Evolutionary conservation across 2,329 filamentous ascomycete genomes (phyloP).

Genomic region (Fusarium equiseti): DNA sequence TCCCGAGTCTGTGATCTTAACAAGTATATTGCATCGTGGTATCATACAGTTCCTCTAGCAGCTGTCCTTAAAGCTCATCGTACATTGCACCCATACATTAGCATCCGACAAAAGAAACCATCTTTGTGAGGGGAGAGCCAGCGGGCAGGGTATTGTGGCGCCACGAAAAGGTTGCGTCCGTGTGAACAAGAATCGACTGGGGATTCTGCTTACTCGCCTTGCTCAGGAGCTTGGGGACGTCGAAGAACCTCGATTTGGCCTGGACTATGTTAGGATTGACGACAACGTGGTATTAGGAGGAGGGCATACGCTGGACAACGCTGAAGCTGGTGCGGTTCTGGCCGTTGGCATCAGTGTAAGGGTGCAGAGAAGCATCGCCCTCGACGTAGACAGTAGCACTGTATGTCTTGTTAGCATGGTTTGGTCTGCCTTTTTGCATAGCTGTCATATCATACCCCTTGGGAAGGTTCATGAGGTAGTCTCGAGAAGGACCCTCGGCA

Average conservation of each 20-base stretch:
- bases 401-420: slow-evolving; percentile 31
- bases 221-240: slow-evolving; percentile 52
- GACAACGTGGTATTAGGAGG: neutral
- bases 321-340: slow-evolving; percentile 73
- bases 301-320: slow-evolving; percentile 82
- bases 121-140: slow-evolving; percentile 39
- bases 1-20: slow-evolving; percentile 10
- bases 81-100: slow-evolving; percentile 41
- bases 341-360: slow-evolving; percentile 77
- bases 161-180: slow-evolving; percentile 1
- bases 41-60: slow-evolving; percentile 42
- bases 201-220: slow-evolving; percentile 37
- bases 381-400: slow-evolving; percentile 87
- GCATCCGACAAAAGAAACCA: slow-evolving; percentile 38
- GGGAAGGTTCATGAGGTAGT: slow-evolving; percentile 77
- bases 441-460: slow-evolving; percentile 79
- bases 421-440: neutral
- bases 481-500: slow-evolving; percentile 74
- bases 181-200: neutral
- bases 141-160: slow-evolving; percentile 6
- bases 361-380: slow-evolving; percentile 78
- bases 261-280: slow-evolving; percentile 44
- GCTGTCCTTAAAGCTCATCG: slow-evolving; percentile 36
- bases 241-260: slow-evolving; percentile 61
- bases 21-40: slow-evolving; percentile 44